Evolutionary conservation across 2,329 filamentous ascomycete genomes (phyloP), one percentile per base, ranked within the genome.

Genomic region (Colletotrichum sansevieriae): DNA sequence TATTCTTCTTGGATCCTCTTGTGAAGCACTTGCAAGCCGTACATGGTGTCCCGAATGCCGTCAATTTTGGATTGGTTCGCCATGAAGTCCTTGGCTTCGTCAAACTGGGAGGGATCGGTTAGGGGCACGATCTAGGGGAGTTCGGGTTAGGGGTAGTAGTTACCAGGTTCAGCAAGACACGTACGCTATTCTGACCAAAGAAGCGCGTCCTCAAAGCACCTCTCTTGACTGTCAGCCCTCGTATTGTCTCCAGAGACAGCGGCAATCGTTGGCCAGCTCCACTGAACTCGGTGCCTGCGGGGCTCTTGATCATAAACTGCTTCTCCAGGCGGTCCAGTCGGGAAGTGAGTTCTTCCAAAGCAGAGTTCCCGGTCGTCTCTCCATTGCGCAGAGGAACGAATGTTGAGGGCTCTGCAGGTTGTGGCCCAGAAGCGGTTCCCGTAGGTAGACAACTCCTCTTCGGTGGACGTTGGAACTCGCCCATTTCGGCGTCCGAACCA

Each of bases 241-340:
- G 79, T 71, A 87, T 83, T 20, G 84, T 86, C 15, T 81, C 75
- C 4, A 83, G 78, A 6, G 82, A 77, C 1, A 71, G 57, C 49
- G 69, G 68, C 29, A 71, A 54, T 80, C 82, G 52, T 77, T 75
- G 56, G 77, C 72, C 35, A 78, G 73, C 64, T 74, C 72, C 76
- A 63, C 77, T 79, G 8, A 74, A 70, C 33, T 82, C 81, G 4
- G 79, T 80, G n/a, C 73, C 75, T 7, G 77, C 78, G 4, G 83
- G 79, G 60, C 78, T 81, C 63, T 81, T 81, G 39, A 79, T 78
- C 43, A 83, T 76, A 6, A 87, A 74, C 2, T 85, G 80, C 68
- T 80, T 84, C 72, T 88, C 86, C n/a, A 88, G 76, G 9, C 84
- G 82, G 63, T 88, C 85, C 74, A 88, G 81, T 29, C 86, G 81